These are phyloP conservation scores for Beauveria australis DNA, from an alignment of 2,329 filamentous ascomycete genomes.

Conservation along the genomic window DNA sequence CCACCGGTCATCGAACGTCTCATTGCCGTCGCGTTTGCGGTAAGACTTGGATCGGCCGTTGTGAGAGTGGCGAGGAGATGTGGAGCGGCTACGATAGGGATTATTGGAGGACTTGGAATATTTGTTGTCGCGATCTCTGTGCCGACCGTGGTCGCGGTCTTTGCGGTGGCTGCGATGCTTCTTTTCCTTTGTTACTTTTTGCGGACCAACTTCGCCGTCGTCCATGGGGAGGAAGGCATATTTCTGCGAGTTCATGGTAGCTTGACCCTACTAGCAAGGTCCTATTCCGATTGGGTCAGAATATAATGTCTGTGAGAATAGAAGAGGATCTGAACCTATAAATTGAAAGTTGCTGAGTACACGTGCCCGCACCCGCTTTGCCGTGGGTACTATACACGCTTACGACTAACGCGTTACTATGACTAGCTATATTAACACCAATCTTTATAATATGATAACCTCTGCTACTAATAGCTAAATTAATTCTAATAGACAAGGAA, in stretches of 20 bases:
- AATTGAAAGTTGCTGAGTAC: neutral
- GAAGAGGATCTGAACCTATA: neutral
- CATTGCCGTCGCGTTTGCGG: constrained; percentile 31
- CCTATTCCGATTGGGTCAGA: neutral
- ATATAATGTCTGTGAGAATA: no score
- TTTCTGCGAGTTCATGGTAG: constrained; percentile 45
- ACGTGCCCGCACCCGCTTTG: no score
- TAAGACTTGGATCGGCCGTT: constrained; percentile 32
- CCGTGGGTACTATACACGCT: no score
- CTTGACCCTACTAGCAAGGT: neutral
- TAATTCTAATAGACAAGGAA: no score
- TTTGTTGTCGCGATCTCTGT: constrained; percentile 16
- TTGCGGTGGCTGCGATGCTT: constrained; percentile 32
- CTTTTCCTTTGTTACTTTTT: constrained; percentile 43
- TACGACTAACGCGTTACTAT: no score
- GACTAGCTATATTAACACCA: no score
- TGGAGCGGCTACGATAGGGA: constrained; percentile 25
- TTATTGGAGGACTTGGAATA: constrained; percentile 15
- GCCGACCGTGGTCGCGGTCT: constrained; percentile 7
- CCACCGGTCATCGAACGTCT: constrained; percentile 69
- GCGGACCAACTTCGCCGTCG: constrained; percentile 50
- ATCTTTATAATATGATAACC: no score
- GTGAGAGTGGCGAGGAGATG: constrained; percentile 23
- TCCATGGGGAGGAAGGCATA: constrained; percentile 63
- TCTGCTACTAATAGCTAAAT: no score